A percentile compares a stretch with the other conserved stretches of the same genome.
Conservation (phyloP, 257 asterid species). For the Perilla frutescens region DNA sequence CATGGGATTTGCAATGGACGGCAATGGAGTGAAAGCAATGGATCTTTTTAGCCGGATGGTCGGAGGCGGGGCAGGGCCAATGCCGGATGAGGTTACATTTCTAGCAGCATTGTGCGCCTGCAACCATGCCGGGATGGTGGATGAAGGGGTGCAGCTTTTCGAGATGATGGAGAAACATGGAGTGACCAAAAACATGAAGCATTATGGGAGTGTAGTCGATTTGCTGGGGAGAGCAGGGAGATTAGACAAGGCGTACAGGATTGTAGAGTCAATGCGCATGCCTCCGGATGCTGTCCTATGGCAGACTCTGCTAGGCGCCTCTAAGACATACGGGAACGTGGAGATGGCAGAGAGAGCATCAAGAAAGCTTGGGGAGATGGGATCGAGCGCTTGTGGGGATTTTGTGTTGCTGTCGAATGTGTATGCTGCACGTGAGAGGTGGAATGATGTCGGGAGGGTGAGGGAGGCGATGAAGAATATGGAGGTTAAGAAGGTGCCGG, state of each 20-base stretch:
- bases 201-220: conserved; percentile 88
- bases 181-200: conserved; percentile 71
- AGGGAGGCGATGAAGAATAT: conserved; percentile 77
- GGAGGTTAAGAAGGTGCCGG: conserved; percentile 81
- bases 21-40: conserved; percentile 73
- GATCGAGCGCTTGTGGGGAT: conserved; percentile 81
- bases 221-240: conserved; percentile 86
- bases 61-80: conserved; percentile 41
- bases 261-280: conserved; percentile 65
- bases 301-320: conserved; percentile 88
- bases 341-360: conserved; percentile 92
- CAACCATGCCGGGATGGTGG: conserved; percentile 95
- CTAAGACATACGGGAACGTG: conserved; percentile 70
- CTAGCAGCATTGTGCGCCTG: conserved; percentile 84
- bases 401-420: conserved; percentile 83
- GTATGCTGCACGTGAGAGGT: conserved; percentile 79
- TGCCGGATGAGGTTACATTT: conserved; percentile 70
- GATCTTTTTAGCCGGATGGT: conserved; percentile 55
- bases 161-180: conserved; percentile 59
- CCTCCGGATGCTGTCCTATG: conserved; percentile 79
- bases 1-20: conserved; percentile 88
- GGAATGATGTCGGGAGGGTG: conserved; percentile 83
- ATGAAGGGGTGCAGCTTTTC: conserved; percentile 72
- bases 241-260: conserved; percentile 64
- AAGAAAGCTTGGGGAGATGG: conserved; percentile 83